phyloP scores from a whole-genome alignment of 2,329 filamentous ascomycete genomes.

The Sclerotinia nivalis region DNA sequence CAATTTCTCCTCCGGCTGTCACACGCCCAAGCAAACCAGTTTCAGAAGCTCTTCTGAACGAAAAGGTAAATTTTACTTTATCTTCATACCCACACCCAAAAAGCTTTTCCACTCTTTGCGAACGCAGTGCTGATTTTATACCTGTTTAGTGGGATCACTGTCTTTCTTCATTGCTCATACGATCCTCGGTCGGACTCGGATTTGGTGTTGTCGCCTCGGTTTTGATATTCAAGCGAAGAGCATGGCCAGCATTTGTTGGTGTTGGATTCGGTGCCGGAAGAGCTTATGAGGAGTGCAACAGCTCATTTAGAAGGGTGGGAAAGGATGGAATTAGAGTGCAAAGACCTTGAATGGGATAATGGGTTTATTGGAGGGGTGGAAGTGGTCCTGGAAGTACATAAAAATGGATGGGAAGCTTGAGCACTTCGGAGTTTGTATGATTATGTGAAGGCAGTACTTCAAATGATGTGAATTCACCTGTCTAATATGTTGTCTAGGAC shows the following conservation, averaged over 20 bases:
- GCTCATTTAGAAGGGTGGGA: conserved; percentile 39
- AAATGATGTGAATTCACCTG: background rate
- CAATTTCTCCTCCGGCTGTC: conserved; percentile 51
- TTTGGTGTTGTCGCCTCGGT: conserved; percentile 99
- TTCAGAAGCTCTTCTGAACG: conserved; percentile 96
- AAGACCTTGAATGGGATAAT: conserved; percentile 33
- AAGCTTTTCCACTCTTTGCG: background rate
- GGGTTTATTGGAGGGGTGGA: conserved; percentile 26
- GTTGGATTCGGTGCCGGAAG: conserved; percentile 93
- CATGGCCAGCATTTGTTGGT: conserved; percentile 95
- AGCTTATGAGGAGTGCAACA: conserved; percentile 97
- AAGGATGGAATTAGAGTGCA: conserved; percentile 39
- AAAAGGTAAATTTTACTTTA: conserved; percentile 68
- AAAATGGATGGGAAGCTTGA: conserved; percentile 18
- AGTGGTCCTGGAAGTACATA: conserved; percentile 11
- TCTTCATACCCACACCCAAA: background rate
- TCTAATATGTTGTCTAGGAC: background rate
- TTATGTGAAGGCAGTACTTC: conserved; percentile 30
- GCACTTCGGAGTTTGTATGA: conserved; percentile 30
- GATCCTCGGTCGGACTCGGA: conserved; percentile 90
- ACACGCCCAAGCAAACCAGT: conserved; percentile 75
- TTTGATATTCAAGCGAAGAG: conserved; percentile 94
- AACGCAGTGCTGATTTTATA: conserved; percentile 23
- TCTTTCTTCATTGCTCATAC: conserved; percentile 95
- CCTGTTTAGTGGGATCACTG: conserved; percentile 88